A percentile compares a stretch with the other conserved stretches of the same genome.
Conservation (phyloP, 2,329 filamentous ascomycete genomes). For the Chrysoporthe puriensis region DNA sequence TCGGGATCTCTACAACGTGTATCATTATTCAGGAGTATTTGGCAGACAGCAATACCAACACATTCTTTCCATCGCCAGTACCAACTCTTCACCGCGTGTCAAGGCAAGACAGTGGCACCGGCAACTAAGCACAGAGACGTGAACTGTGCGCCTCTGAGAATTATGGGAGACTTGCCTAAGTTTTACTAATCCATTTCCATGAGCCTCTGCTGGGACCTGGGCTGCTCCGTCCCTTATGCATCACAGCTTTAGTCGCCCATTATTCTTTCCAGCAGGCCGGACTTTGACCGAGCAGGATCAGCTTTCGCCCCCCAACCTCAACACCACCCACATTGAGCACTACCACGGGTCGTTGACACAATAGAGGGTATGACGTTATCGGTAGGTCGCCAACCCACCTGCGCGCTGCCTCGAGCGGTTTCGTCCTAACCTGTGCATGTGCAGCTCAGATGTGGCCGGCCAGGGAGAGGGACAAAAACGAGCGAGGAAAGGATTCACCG, state of each 20-base stretch:
- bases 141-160: no score
- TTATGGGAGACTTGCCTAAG: no score
- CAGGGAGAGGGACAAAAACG: not conserved
- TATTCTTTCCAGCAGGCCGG: not conserved
- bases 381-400: no score
- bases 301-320: not conserved
- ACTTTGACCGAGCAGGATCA: constrained; percentile 15
- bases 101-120: no score
- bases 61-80: no score
- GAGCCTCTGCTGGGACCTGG: no score
- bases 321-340: not conserved
- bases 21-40: not conserved
- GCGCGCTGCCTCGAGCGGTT: not conserved
- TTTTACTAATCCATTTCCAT: no score
- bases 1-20: not conserved
- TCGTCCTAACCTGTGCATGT: not conserved
- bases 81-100: no score
- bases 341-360: not conserved
- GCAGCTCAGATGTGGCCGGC: not conserved
- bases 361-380: not conserved
- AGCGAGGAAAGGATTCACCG: constrained; percentile 19
- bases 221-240: no score
- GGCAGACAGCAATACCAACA: no score
- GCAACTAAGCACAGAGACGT: no score
- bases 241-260: not conserved